These are phyloP conservation scores for Adansonia gregorii DNA, from an alignment of 441 rosid species.

Conservation along the genomic window DNA sequence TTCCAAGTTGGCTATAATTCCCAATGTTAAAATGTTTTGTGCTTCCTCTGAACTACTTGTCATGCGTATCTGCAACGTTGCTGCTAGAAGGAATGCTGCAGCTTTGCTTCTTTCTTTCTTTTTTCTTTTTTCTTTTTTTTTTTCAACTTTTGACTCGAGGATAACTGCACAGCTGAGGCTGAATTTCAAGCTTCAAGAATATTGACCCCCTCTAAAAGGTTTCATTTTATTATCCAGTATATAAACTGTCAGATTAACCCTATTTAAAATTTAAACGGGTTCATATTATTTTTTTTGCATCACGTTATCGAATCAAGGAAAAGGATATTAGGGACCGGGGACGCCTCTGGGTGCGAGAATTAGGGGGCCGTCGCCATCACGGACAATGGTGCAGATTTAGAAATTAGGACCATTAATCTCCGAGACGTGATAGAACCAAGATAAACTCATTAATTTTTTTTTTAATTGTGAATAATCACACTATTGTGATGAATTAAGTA, in stretches of 20 bases:
- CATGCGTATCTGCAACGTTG: not conserved
- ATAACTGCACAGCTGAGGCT: no score
- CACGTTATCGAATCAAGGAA: not conserved
- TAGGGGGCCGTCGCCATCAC: not conserved
- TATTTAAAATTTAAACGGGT: no score
- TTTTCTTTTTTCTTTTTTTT: no score
- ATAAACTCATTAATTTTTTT: not conserved
- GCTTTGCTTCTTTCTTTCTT: no score
- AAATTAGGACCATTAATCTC: not conserved
- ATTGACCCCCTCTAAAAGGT: no score
- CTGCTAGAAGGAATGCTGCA: not conserved
- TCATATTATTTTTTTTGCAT: no score
- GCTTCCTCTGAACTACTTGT: not conserved
- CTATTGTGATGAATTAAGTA: not conserved
- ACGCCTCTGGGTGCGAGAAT: not conserved
- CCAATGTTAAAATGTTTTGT: not conserved
- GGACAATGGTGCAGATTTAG: constrained; percentile 5
- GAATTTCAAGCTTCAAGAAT: no score
- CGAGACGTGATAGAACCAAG: not conserved
- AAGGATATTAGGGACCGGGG: not conserved
- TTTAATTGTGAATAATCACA: not conserved
- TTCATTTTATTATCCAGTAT: no score
- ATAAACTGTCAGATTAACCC: no score
- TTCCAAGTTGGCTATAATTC: not conserved
- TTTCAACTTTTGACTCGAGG: no score